Percentiles rank a stretch among this genome's conserved stretches.
These are phyloP conservation scores for Penicillium lagena DNA, from an alignment of 495 filamentous ascomycete genomes.

Conservation along the genomic window DNA sequence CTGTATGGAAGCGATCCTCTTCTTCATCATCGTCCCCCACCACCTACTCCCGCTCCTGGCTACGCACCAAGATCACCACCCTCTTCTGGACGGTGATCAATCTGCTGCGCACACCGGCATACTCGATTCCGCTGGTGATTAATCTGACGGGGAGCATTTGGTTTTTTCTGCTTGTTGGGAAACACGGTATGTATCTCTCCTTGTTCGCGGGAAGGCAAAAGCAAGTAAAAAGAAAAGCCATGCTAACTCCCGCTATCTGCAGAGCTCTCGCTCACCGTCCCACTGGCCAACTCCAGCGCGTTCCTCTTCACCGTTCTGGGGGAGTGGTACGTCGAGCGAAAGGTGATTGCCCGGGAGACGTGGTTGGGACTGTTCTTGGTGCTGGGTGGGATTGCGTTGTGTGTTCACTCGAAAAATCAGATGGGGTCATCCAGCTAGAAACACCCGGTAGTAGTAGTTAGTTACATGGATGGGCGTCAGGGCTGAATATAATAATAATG, in stretches of 20 bases:
- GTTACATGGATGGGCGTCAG: too few species aligned
- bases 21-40: too few species aligned
- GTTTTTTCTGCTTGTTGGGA: slow-evolving; percentile 94
- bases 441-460: too few species aligned
- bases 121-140: slow-evolving; percentile 77
- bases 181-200: slow-evolving; percentile 61
- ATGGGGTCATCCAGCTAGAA: slow-evolving; percentile 2
- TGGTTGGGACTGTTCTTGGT: slow-evolving; percentile 84
- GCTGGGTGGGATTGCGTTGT: slow-evolving; percentile 76
- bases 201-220: too few species aligned
- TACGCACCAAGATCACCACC: slow-evolving; percentile 48
- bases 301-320: slow-evolving; percentile 93
- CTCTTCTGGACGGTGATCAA: slow-evolving; percentile 69
- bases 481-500: too few species aligned
- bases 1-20: slow-evolving; percentile 18
- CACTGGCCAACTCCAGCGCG: slow-evolving; percentile 87
- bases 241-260: background rate
- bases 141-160: slow-evolving; percentile 94
- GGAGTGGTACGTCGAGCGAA: slow-evolving; percentile 91
- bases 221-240: too few species aligned
- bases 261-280: slow-evolving; percentile 92
- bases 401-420: slow-evolving; percentile 58
- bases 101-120: slow-evolving; percentile 71
- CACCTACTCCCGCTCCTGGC: slow-evolving; percentile 36
- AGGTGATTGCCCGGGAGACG: slow-evolving; percentile 81